phyloP scores from a whole-genome alignment of 2,329 filamentous ascomycete genomes.

The Ophiostoma sp. region DNA sequence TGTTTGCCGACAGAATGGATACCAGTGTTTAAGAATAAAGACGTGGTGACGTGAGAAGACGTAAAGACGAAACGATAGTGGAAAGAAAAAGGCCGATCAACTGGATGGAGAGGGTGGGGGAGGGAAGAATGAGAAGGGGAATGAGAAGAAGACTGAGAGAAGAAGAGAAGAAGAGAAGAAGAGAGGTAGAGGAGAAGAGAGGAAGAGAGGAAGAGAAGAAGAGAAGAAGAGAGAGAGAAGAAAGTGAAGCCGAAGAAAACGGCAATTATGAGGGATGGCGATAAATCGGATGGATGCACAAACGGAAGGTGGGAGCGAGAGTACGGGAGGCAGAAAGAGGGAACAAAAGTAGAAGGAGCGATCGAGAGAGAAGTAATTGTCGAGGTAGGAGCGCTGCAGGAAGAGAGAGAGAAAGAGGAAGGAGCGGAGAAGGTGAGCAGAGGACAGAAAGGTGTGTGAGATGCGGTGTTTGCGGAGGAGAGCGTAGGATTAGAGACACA shows the following conservation, averaged over 20 bases:
- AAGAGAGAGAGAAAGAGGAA: not conserved
- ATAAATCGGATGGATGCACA: slow-evolving; percentile 10
- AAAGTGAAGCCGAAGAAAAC: not conserved
- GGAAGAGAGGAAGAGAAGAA: not conserved
- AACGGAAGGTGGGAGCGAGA: slow-evolving; percentile 7
- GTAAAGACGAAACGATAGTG: slow-evolving; percentile 7
- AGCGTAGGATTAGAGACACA: not conserved
- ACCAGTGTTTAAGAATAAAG: slow-evolving; percentile 15
- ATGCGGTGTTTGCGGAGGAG: not conserved
- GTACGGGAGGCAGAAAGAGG: not conserved
- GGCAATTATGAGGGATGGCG: not conserved
- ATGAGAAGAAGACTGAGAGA: not conserved
- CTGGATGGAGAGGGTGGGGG: not conserved
- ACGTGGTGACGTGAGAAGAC: too few species aligned
- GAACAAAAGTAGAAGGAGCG: not conserved
- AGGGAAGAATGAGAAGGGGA: not conserved
- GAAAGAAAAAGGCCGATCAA: slow-evolving; percentile 12
- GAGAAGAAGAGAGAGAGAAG: too few species aligned
- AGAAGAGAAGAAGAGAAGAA: not conserved
- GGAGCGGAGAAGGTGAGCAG: not conserved
- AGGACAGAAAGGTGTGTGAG: not conserved
- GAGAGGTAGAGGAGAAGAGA: not conserved
- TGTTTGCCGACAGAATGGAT: slow-evolving; percentile 12
- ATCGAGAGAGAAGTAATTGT: not conserved
- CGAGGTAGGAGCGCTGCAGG: slow-evolving; percentile 9